A percentile compares a stretch with the other conserved stretches of the same genome.
These are phyloP conservation scores for Saksenaea oblongispora DNA, from an alignment of 371 early-diverging fungal species.

Conservation along the genomic window DNA sequence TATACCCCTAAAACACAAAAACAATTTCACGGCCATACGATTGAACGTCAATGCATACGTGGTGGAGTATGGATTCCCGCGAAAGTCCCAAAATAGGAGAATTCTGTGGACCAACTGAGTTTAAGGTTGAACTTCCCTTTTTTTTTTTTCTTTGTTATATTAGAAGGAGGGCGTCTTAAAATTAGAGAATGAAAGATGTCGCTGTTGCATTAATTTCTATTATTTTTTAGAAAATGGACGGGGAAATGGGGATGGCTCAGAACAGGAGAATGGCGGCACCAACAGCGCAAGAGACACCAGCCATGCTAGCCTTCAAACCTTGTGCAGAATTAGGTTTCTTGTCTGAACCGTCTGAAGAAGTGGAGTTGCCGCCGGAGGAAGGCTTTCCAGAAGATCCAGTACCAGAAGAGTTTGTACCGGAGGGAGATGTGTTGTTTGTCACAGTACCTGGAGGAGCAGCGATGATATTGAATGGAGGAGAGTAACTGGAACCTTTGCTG, in stretches of 20 bases:
- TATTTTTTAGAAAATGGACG: background rate
- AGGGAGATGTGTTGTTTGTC: slow-evolving; percentile 6
- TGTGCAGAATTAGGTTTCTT: background rate
- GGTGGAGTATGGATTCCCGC: too few relatives aligned
- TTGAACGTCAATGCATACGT: too few relatives aligned
- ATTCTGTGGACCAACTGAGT: too few relatives aligned
- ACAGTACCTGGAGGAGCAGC: slow-evolving; percentile 22
- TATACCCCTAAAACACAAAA: too few relatives aligned
- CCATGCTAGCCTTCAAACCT: background rate
- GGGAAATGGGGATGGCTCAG: background rate
- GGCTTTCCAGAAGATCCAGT: background rate
- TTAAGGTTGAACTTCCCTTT: background rate
- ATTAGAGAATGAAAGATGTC: background rate
- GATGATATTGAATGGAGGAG: slow-evolving; percentile 43
- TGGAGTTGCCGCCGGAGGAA: background rate
- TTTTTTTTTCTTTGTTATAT: background rate
- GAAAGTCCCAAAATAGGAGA: too few relatives aligned
- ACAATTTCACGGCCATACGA: too few relatives aligned
- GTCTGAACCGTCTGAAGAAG: background rate
- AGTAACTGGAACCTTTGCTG: slow-evolving; percentile 35
- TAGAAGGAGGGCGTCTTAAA: background rate
- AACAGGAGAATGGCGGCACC: background rate
- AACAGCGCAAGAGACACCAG: background rate
- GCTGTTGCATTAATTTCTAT: slow-evolving; percentile 1
- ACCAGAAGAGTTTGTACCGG: background rate